Evolutionary conservation across 2,329 filamentous ascomycete species (phyloP), one percentile per base, ranked within the genome.

Genomic region (Hypoxylon sp.): DNA sequence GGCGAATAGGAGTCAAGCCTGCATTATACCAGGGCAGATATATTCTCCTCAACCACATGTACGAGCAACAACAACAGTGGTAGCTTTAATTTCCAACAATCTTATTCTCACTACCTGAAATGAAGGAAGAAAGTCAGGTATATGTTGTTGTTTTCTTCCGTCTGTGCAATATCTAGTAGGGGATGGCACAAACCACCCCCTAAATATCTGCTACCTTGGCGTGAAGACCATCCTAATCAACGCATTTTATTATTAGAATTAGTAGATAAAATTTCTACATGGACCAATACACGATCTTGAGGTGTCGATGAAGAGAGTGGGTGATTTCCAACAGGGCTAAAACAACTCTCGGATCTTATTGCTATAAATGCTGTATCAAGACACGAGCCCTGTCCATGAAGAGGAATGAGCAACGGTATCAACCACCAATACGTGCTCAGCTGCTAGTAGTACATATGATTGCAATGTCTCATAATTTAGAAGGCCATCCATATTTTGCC

Each of bases 171-270:
- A 40, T 40, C 11, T 50, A 4, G 42, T 12, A 58, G 9, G 30
- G 12, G 32, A 53, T 49, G 40, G 54, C 36, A 61, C 46, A 61
- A 60, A 22, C 55, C 55, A 64, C 55, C 50, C 45, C 33, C 44
- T 42, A 38, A 52, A 40, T 51, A 28, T 36, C 46, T 61, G 50
- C 24, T 48, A 49, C 24, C 52, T 61, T 65, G 57, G 62, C 57
- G 28, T 14, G 14, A 61, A 57, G 46, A 46, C 48, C 51, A 58
- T 56, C 57, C 44, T 48, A 42, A 57, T 58, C 40, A 42, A n/a
- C 32, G 40, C 12, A 45, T 33, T 46, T 36, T 18, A 28, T 40
- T 26, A 22, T 20, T n/a, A n/a, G n/a, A 45, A 44, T 46, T 36
- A 33, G 36, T 61, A 22, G 26, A 49, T 20, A 18, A 36, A 38